These are phyloP conservation scores for Fusarium sterilihyphosum DNA, from an alignment of 2,329 filamentous ascomycete species.

Conservation along the genomic window DNA sequence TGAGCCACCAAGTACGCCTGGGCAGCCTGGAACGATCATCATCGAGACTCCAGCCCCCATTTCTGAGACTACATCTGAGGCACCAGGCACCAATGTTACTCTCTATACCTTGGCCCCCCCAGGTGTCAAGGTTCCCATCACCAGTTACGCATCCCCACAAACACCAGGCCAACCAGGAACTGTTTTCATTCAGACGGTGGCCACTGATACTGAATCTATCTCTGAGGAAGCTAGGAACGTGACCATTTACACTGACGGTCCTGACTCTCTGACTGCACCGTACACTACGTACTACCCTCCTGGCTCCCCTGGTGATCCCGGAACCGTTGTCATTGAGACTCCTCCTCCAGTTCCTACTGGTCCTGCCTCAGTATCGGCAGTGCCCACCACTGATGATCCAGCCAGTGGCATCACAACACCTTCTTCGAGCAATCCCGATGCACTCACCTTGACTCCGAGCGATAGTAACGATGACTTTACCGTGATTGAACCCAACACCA, in stretches of 20 bases:
- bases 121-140: conserved; percentile 3
- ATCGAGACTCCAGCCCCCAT: conserved; percentile 22
- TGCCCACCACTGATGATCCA: neutral
- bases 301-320: conserved; percentile 17
- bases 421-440: conserved; percentile 12
- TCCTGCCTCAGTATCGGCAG: conserved; percentile 5
- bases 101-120: conserved; percentile 17
- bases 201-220: neutral
- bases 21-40: conserved; percentile 21
- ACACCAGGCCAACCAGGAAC: conserved; percentile 20
- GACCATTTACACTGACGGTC: conserved; percentile 15
- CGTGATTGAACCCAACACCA: conserved; percentile 26
- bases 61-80: neutral
- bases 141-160: conserved; percentile 21
- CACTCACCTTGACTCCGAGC: conserved; percentile 18
- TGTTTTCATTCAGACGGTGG: conserved; percentile 21
- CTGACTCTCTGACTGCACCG: conserved; percentile 6
- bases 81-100: conserved; percentile 13
- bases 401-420: neutral
- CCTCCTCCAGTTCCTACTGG: conserved; percentile 1
- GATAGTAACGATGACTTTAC: conserved; percentile 28
- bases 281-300: conserved; percentile 25
- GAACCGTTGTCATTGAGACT: conserved; percentile 24
- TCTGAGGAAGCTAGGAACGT: conserved; percentile 3
- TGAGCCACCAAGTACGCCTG: conserved; percentile 12